Base-by-base conservation (phyloP, 805 yeast species). In the Suhomyces canberraensis region DNA sequence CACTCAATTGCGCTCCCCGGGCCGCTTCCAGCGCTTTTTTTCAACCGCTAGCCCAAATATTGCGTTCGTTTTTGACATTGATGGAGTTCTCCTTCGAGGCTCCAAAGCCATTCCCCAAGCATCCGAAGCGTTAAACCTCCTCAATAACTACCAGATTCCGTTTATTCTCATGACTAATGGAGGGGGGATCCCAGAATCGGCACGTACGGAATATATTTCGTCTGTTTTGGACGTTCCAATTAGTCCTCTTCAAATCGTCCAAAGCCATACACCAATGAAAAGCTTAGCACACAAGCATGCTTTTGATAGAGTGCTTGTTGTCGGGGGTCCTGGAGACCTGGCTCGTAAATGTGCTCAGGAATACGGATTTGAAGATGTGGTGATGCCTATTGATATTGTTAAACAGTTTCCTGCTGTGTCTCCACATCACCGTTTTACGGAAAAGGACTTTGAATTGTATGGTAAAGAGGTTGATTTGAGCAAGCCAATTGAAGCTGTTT, bases 161-260 rank as follows among this genome's bases (percentile, higher is more conserved):
- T 90, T 78, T 63, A 77, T 88, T n/a, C 54, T 90, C 28, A 68
- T 90, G 54, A 89, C 96, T 6, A 89, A 90, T 56, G 96, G 97
- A 14, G 96, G 96, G 5, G 96, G 97, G 2, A 72, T 72, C 21
- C 60, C 75, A 9, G 97, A 89, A 51, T 42, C 51, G 4, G 71
- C 68, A n/a, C 66, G 95, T 29, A 78, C 79, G 2, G 64, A 66
- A 2, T 73, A 70, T 22, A 56, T 86, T 3, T 69, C 78, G 2
- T 50, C 63, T 7, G 59, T 60, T 24, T 58, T 84, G 36, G 70
- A 63, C 6, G 53, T 60, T 1, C 64, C 67, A 1, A 58, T 83
- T n/a, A 61, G 73, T 19, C 72, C 78, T 2, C 58, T 68, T 29
- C 96, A 89, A 51, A 66, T 90, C 29, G 79, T 90, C 13, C 95